Base-by-base conservation (phyloP, 257 asterid species). In the Rhazya stricta region DNA sequence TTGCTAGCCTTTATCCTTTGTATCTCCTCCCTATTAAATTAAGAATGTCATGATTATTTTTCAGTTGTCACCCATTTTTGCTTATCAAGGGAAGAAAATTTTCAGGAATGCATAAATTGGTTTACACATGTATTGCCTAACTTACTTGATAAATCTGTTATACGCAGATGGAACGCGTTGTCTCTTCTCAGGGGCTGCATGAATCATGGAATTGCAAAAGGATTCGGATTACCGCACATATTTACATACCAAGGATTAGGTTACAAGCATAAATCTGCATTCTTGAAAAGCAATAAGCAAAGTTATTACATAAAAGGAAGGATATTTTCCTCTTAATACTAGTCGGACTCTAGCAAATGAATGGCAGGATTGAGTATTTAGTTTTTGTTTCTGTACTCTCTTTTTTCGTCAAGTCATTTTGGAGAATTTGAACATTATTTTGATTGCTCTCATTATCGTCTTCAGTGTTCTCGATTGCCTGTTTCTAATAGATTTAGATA, bases 1-100 rank as follows among this genome's bases (percentile, higher is more conserved):
- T 91, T 91, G 85, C 89, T 80, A 6, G 96, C 96, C 67, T 93
- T 93, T 84, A 93, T 91, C 93, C 98, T 93, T 84, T 91, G 98
- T 82, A 93, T 93, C 85, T 93, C 98, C 81, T 93, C 98, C 87
- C 97, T 93, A 82, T 4, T 66, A 65, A 39, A 45, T 57, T 21
- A 57, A 67, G 37, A 61, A 72, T 42, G 36, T 30, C 36, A 51
- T 37, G 15, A 12, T 11, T 15, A 65, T 12, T 51, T 51, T 48
- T 36, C 56, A 19, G 0, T 6, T 8, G 29, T 62, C n/a, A 3
- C 39, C 25, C 15, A 9, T 27, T 32, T 46, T 21, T 43, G 19
- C 21, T 62, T 19, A 46, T 46, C 25, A 34, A 63, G 0, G 0
- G 42, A 16, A 32, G n/a, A 61, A 16, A 30, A 13, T 61, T 30